These are phyloP conservation scores for Phialophora verrucosa DNA, from an alignment of 2,329 filamentous ascomycete genomes.

Conservation along the genomic window DNA sequence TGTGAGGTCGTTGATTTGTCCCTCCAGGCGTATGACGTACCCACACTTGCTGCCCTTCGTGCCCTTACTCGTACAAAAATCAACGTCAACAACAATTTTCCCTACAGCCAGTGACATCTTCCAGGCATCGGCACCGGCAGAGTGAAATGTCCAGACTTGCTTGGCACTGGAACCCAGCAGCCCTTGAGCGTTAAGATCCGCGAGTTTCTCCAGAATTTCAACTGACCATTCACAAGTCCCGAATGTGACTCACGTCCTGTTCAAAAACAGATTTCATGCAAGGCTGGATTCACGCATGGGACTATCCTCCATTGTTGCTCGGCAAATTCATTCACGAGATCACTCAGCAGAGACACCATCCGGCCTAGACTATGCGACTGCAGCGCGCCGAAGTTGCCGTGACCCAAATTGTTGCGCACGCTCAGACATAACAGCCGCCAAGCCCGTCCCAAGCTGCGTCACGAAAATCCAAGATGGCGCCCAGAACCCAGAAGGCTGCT, in stretches of 20 bases:
- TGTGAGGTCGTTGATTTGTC: conserved; percentile 14
- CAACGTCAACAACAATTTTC: neutral
- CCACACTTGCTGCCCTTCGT: neutral
- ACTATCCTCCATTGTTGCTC: neutral
- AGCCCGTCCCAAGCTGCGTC: neutral
- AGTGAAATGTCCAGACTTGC: conserved; percentile 1
- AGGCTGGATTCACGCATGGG: conserved; percentile 6
- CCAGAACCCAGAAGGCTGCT: conserved; percentile 42
- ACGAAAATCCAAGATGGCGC: conserved; percentile 30
- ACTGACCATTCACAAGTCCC: conserved; percentile 19
- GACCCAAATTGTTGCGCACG: neutral
- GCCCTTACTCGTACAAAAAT: neutral
- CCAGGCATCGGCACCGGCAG: neutral
- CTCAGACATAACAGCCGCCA: neutral
- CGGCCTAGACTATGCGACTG: conserved; percentile 9
- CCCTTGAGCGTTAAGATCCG: neutral
- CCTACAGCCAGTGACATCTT: neutral
- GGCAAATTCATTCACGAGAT: neutral
- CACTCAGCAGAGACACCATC: neutral
- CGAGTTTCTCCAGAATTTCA: conserved; percentile 6
- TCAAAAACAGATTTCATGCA: conserved; percentile 2
- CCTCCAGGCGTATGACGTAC: conserved; percentile 16
- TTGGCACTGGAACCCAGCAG: neutral
- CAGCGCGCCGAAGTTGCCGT: neutral
- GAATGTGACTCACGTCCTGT: conserved; percentile 21